These are phyloP conservation scores for Elsinoe necatrix DNA, from an alignment of 2,329 filamentous ascomycete genomes.

Conservation along the genomic window DNA sequence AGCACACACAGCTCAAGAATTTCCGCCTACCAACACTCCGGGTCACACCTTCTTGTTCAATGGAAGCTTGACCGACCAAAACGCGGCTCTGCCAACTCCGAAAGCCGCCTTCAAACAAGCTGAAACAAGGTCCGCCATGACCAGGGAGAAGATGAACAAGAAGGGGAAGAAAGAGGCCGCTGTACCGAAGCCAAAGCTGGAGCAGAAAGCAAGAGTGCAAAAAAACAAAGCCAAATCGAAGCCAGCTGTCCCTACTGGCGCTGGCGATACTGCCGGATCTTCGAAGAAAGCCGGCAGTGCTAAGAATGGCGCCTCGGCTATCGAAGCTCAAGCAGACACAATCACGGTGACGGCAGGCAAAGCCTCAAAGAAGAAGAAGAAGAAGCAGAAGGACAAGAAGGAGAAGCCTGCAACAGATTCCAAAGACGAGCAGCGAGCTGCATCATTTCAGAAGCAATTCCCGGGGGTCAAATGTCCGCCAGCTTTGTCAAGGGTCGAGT, in stretches of 20 bases:
- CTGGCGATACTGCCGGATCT: background rate
- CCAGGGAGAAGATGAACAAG: background rate
- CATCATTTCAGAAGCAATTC: background rate
- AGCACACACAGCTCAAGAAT: background rate
- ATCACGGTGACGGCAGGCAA: background rate
- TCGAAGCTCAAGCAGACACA: background rate
- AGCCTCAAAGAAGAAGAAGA: background rate
- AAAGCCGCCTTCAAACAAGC: no score
- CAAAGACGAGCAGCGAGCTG: background rate
- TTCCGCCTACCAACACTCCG: background rate
- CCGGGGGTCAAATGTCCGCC: background rate
- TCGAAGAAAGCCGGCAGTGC: background rate
- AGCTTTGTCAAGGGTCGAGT: background rate
- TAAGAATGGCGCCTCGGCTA: background rate
- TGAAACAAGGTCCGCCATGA: background rate
- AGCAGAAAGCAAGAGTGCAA: background rate
- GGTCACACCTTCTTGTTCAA: background rate
- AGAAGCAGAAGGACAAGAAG: slow-evolving; percentile 8
- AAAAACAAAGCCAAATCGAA: background rate
- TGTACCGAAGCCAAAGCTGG: background rate
- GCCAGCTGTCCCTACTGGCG: background rate
- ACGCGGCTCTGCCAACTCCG: background rate
- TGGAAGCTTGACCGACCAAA: background rate
- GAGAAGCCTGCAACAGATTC: background rate
- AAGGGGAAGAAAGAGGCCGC: background rate